Evolutionary conservation across 768 basidiomycete genomes (phyloP).

Genomic region (Serendipita sp.): DNA sequence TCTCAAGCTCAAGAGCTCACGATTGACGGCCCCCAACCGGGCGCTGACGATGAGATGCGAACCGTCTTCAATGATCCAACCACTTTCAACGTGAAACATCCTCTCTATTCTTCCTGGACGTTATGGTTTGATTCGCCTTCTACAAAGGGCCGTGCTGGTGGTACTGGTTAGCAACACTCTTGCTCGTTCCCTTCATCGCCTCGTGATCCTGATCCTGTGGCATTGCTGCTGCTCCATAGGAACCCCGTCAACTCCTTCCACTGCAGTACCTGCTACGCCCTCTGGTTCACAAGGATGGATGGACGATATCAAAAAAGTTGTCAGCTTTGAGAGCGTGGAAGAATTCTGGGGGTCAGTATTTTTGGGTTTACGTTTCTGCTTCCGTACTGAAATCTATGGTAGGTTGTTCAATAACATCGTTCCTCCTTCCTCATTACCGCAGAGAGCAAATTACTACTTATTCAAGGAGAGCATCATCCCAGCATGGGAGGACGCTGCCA

Average conservation of each 20-base stretch:
- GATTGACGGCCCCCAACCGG: slow-evolving; percentile 46
- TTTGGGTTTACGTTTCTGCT: background rate
- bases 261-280: slow-evolving; percentile 21
- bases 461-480: slow-evolving; percentile 99
- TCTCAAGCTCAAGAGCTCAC: slow-evolving; percentile 81
- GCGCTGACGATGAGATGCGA: slow-evolving; percentile 51
- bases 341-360: slow-evolving; percentile 91
- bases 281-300: slow-evolving; percentile 81
- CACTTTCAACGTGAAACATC: slow-evolving; percentile 98
- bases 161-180: background rate
- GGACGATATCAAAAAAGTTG: slow-evolving; percentile 96
- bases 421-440: slow-evolving; percentile 79
- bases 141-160: slow-evolving; percentile 64
- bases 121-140: slow-evolving; percentile 96
- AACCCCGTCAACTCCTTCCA: slow-evolving; percentile 52
- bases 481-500: slow-evolving; percentile 95
- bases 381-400: background rate
- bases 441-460: slow-evolving; percentile 98
- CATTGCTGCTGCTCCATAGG: background rate
- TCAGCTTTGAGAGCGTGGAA: slow-evolving; percentile 91
- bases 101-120: slow-evolving; percentile 88
- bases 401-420: slow-evolving; percentile 96
- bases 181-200: background rate
- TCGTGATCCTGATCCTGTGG: background rate
- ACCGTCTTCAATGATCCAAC: slow-evolving; percentile 89